phyloP scores from a whole-genome alignment of 192 early-diverging fungal genomes.

The Kickxella alabastrina region DNA sequence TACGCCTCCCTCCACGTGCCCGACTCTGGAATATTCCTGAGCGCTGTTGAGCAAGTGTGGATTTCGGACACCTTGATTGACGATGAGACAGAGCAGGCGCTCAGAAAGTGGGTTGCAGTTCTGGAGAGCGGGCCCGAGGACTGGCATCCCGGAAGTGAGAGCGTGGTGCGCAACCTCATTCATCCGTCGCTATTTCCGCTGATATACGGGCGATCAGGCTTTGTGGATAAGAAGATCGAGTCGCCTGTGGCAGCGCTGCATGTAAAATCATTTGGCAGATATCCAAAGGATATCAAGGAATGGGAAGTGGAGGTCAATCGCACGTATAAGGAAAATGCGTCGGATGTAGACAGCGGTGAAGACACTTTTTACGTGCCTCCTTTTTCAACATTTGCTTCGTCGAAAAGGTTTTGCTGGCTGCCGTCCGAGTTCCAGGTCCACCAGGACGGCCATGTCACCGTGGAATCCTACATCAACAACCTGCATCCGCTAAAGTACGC shows the following conservation, averaged over 20 bases:
- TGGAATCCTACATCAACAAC: constrained; percentile 74
- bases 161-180: constrained; percentile 54
- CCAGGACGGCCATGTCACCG: constrained; percentile 43
- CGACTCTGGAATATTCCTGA: constrained; percentile 15
- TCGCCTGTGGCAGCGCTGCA: constrained; percentile 24
- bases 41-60: constrained; percentile 38
- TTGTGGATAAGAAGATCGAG: constrained; percentile 19
- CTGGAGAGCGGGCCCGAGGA: constrained; percentile 44
- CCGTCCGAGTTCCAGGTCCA: constrained; percentile 60
- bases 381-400: not conserved
- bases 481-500: constrained; percentile 55
- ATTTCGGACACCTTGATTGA: constrained; percentile 35
- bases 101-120: constrained; percentile 24
- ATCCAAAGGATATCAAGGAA: constrained; percentile 4
- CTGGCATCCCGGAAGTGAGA: constrained; percentile 49
- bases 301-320: constrained; percentile 14
- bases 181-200: constrained; percentile 56
- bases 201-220: constrained; percentile 18
- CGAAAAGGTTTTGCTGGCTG: constrained; percentile 53
- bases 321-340: not conserved
- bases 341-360: not conserved
- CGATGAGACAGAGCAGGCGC: constrained; percentile 6
- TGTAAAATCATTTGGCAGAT: constrained; percentile 25
- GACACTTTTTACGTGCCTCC: constrained; percentile 5
- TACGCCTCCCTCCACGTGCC: constrained; percentile 23